Evolutionary conservation across 768 basidiomycete genomes (phyloP).

Genomic region (Chalciporus chontae): DNA sequence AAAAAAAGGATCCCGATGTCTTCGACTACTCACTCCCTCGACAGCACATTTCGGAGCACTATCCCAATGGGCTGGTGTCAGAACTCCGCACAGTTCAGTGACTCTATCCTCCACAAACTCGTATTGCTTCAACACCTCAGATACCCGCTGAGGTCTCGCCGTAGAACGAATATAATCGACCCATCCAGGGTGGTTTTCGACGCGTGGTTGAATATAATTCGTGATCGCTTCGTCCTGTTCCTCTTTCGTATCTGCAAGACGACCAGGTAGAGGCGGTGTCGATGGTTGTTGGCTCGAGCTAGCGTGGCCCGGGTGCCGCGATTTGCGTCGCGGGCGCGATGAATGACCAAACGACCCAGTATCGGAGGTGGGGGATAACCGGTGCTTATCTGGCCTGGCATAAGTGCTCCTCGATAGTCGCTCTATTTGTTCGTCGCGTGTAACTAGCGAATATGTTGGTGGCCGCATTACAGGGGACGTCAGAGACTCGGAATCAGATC

Average conservation of each 20-base stretch:
- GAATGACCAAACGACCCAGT: constrained; percentile 18
- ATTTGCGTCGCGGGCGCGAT: constrained; percentile 4
- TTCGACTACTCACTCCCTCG: constrained; percentile 37
- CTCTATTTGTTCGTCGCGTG: constrained; percentile 29
- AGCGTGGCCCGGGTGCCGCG: not conserved
- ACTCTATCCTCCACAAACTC: constrained; percentile 48
- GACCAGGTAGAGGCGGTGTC: constrained; percentile 27
- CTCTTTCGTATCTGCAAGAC: constrained; percentile 33
- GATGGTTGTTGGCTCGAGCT: constrained; percentile 5
- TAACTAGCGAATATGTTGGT: constrained; percentile 11
- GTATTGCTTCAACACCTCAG: constrained; percentile 47
- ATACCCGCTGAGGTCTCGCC: constrained; percentile 37
- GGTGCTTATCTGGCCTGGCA: constrained; percentile 4
- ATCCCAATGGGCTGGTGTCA: constrained; percentile 40
- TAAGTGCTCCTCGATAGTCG: constrained; percentile 23
- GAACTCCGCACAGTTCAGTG: constrained; percentile 41
- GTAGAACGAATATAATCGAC: constrained; percentile 43
- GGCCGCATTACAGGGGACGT: constrained; percentile 2
- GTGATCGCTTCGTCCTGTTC: constrained; percentile 41
- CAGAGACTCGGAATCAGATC: constrained; percentile 19
- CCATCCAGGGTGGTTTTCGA: constrained; percentile 47
- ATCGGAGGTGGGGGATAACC: constrained; percentile 16
- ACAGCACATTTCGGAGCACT: constrained; percentile 37
- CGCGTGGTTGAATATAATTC: constrained; percentile 39
- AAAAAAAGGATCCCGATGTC: constrained; percentile 3